Evolutionary conservation across 2,329 filamentous ascomycete species (phyloP).

Genomic region (Pestalotiopsis sp.): DNA sequence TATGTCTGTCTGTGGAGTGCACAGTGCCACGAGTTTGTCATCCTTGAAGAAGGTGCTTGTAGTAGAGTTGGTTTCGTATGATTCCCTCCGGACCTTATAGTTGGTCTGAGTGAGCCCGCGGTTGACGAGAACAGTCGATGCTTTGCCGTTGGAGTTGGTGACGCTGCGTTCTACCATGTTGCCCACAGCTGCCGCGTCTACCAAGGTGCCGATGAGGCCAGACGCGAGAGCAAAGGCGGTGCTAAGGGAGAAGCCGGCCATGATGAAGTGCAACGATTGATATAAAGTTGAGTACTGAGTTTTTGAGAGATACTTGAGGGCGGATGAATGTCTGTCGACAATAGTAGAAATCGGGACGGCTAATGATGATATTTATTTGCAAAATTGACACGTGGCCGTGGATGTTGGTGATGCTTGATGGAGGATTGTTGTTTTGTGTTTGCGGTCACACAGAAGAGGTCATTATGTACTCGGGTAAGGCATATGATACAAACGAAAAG

Average conservation of each 20-base stretch:
- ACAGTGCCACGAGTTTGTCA: background rate
- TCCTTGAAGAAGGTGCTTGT: background rate
- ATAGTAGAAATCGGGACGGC: background rate
- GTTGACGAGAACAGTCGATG: background rate
- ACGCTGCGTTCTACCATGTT: background rate
- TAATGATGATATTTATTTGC: background rate
- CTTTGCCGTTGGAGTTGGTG: background rate
- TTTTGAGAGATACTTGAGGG: background rate
- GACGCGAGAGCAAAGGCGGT: background rate
- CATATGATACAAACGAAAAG: background rate
- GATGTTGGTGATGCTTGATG: background rate
- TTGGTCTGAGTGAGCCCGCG: background rate
- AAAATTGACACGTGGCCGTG: background rate
- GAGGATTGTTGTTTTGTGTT: background rate
- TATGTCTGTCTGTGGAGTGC: background rate
- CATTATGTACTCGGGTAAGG: background rate
- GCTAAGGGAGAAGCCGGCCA: background rate
- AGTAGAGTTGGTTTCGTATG: background rate
- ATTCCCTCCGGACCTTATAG: background rate
- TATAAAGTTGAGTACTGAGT: background rate
- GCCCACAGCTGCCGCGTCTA: background rate
- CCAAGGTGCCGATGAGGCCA: background rate
- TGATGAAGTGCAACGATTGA: background rate
- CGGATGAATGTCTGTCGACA: background rate
- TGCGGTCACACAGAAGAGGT: background rate